Evolutionary conservation across 169 alveolate species (phyloP).

Genomic region (Plasmodium sp.): DNA sequence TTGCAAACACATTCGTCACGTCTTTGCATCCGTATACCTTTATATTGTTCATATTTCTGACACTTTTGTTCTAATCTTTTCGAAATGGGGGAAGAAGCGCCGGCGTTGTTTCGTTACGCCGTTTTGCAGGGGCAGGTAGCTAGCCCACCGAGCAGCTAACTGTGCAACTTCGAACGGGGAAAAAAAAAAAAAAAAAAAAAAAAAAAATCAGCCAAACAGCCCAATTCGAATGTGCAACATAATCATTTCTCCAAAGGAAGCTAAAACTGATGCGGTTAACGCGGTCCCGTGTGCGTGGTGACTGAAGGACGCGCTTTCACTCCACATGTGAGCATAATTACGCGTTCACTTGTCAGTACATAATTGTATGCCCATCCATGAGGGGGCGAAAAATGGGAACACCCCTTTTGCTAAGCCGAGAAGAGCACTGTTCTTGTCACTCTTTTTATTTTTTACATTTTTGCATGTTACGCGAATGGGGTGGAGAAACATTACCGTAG

Average conservation of each 20-base stretch:
- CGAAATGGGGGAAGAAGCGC: not conserved
- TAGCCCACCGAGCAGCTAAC: not conserved
- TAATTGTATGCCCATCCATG: not conserved
- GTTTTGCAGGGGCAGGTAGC: not conserved
- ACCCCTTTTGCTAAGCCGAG: not conserved
- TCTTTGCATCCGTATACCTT: slow-evolving; percentile 41
- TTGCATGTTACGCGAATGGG: not conserved
- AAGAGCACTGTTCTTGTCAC: not conserved
- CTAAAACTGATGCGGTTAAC: not conserved
- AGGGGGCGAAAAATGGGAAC: not conserved
- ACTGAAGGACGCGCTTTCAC: not conserved
- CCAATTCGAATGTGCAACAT: not conserved
- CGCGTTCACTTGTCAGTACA: not conserved
- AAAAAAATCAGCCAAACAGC: not conserved
- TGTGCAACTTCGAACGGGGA: not conserved
- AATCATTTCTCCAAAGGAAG: not conserved
- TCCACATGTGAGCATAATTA: not conserved
- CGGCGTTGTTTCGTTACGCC: not conserved
- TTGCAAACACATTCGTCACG: slow-evolving; percentile 21
- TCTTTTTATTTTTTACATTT: not conserved
- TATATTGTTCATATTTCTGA: slow-evolving; percentile 21
- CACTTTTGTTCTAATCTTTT: not conserved
- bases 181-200: not conserved
- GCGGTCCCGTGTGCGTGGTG: not conserved
- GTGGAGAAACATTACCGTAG: not conserved